Percentiles rank a stretch among this genome's conserved stretches.
phyloP scores from a whole-genome alignment of 371 early-diverging fungal species.

The Mucor piriformis region DNA sequence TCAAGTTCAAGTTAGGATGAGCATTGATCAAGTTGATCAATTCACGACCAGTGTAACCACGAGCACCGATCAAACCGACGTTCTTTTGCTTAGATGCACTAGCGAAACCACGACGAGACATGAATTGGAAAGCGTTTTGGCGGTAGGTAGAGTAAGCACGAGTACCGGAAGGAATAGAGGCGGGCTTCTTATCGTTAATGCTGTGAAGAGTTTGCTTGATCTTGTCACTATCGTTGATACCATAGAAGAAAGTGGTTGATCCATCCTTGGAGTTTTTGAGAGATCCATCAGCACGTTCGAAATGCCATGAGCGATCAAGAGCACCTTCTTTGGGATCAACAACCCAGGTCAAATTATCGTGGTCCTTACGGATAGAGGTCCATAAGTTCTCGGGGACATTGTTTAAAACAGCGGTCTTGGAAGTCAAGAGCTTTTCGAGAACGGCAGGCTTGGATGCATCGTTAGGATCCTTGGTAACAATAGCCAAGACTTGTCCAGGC shows the following conservation, averaged over 20 bases:
- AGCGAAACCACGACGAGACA: slow-evolving; percentile 59
- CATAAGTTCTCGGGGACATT: slow-evolving; percentile 92
- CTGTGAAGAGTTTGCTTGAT: slow-evolving; percentile 58
- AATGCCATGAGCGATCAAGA: slow-evolving; percentile 79
- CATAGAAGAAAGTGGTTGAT: slow-evolving; percentile 90
- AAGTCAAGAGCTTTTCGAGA: slow-evolving; percentile 82
- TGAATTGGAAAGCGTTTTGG: slow-evolving; percentile 10
- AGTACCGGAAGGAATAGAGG: slow-evolving; percentile 18
- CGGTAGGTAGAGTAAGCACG: slow-evolving; percentile 40
- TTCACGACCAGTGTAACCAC: slow-evolving; percentile 96
- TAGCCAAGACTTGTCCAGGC: slow-evolving; percentile 85
- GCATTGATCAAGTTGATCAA: slow-evolving; percentile 85
- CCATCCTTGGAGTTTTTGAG: slow-evolving; percentile 62
- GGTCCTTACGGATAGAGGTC: slow-evolving; percentile 77
- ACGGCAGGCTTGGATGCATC: slow-evolving; percentile 58
- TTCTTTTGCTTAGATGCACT: slow-evolving; percentile 51
- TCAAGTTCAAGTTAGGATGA: slow-evolving; percentile 85
- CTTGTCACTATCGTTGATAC: slow-evolving; percentile 75
- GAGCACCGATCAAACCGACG: slow-evolving; percentile 95
- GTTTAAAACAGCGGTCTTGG: slow-evolving; percentile 78
- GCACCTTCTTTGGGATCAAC: slow-evolving; percentile 51
- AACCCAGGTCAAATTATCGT: slow-evolving; percentile 60
- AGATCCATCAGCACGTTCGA: slow-evolving; percentile 92
- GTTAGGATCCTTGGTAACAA: slow-evolving; percentile 62
- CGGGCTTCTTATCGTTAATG: slow-evolving; percentile 20